phyloP scores from a whole-genome alignment of 768 basidiomycete species.

The Leccinum variicolor region DNA sequence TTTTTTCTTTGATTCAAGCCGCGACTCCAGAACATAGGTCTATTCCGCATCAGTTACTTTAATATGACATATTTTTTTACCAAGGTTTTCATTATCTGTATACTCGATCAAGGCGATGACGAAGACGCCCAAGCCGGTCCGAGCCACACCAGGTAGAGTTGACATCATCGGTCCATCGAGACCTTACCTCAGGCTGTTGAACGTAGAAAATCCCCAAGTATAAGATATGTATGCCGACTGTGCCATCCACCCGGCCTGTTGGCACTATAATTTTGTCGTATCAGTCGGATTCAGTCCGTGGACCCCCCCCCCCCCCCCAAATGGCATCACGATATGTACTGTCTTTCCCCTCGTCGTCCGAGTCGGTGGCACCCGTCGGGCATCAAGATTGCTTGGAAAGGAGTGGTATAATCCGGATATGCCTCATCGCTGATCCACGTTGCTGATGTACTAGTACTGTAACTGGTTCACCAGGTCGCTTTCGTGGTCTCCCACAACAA shows the following conservation, averaged over 20 bases:
- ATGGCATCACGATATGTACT: constrained; percentile 46
- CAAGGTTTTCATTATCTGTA: too few relatives aligned
- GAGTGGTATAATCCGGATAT: constrained; percentile 69
- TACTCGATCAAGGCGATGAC: constrained; percentile 37
- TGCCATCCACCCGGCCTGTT: constrained; percentile 48
- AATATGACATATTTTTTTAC: too few relatives aligned
- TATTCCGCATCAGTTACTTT: too few relatives aligned
- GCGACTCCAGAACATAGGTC: too few relatives aligned
- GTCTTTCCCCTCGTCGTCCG: constrained; percentile 49
- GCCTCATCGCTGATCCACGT: constrained; percentile 61
- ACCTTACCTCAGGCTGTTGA: not conserved
- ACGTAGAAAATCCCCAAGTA: constrained; percentile 25
- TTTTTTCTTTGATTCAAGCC: too few relatives aligned
- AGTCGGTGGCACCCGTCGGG: constrained; percentile 59
- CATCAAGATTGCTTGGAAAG: constrained; percentile 52
- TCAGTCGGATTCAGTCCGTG: constrained; percentile 52
- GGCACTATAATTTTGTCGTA: constrained; percentile 45
- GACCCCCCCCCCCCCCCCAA: constrained; percentile 27
- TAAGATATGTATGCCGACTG: constrained; percentile 58
- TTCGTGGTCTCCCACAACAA: constrained; percentile 32
- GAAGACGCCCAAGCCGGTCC: constrained; percentile 34
- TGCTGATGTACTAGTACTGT: constrained; percentile 36
- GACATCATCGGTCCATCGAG: not conserved
- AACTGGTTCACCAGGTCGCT: constrained; percentile 19
- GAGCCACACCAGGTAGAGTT: constrained; percentile 55